These are phyloP conservation scores for Populus pruinosa DNA, from an alignment of 345 rosid genomes.

Conservation along the genomic window DNA sequence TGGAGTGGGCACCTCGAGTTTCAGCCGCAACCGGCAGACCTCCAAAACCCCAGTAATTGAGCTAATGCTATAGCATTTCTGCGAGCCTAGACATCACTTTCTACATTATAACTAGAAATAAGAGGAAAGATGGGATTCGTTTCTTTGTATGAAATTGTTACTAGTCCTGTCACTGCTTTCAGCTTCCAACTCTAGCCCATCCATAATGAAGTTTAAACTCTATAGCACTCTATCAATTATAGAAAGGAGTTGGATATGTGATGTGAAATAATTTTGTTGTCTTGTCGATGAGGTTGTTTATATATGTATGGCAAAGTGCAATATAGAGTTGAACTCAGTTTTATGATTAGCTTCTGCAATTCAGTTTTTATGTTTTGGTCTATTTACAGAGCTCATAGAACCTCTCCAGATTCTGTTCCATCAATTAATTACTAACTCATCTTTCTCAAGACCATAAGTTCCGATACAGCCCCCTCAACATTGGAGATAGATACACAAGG, in stretches of 20 bases:
- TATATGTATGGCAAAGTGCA: not conserved
- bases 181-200: not conserved
- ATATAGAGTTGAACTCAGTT: not conserved
- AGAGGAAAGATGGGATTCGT: not conserved
- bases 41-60: slow-evolving; percentile 56
- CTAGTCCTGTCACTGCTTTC: not conserved
- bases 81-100: not conserved
- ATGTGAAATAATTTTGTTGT: too few species aligned
- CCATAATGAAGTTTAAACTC: not conserved
- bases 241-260: too few species aligned
- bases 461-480: too few species aligned
- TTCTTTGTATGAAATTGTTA: not conserved
- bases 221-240: too few species aligned
- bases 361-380: not conserved
- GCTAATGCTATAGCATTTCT: too few species aligned
- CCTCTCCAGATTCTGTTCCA: not conserved
- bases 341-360: not conserved
- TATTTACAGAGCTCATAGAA: not conserved
- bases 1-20: slow-evolving; percentile 79
- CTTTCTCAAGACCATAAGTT: too few species aligned
- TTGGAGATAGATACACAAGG: not conserved
- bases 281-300: not conserved
- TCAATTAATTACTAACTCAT: too few species aligned
- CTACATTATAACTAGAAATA: not conserved
- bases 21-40: slow-evolving; percentile 64